phyloP scores from a whole-genome alignment of 768 basidiomycete genomes.

The Collybia mongolica region DNA sequence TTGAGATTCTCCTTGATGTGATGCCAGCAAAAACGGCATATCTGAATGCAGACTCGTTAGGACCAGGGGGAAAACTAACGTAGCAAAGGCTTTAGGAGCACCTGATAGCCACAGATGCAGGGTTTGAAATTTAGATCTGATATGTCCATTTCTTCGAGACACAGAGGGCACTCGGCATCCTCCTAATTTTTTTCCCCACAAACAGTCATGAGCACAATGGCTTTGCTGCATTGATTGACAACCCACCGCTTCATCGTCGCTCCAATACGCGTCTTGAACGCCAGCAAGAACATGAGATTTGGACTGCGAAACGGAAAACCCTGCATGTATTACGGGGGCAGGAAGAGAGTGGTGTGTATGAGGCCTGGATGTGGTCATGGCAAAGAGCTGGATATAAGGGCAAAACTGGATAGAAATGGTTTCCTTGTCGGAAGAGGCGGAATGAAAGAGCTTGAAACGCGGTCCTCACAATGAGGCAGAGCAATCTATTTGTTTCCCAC shows the following conservation, averaged over 20 bases:
- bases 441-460: conserved; percentile 13
- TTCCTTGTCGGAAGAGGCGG: conserved; percentile 7
- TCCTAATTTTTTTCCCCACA: conserved; percentile 51
- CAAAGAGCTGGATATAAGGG: background rate
- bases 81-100: conserved; percentile 22
- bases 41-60: conserved; percentile 46
- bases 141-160: conserved; percentile 98
- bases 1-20: conserved; percentile 97
- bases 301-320: conserved; percentile 71
- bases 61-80: conserved; percentile 1
- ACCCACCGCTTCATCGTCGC: conserved; percentile 83
- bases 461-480: conserved; percentile 16
- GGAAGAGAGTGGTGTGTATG: conserved; percentile 66
- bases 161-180: conserved; percentile 96
- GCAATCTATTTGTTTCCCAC: conserved; percentile 21
- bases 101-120: conserved; percentile 98
- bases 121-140: conserved; percentile 99
- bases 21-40: conserved; percentile 99
- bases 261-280: conserved; percentile 96
- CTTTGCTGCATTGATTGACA: conserved; percentile 1
- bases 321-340: conserved; percentile 70
- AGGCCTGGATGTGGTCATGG: conserved; percentile 54
- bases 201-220: no score
- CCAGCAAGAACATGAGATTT: conserved; percentile 87
- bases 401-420: conserved; percentile 2